These are phyloP conservation scores for Rhizopogon vulgaris DNA, from an alignment of 768 basidiomycete genomes.

Conservation along the genomic window DNA sequence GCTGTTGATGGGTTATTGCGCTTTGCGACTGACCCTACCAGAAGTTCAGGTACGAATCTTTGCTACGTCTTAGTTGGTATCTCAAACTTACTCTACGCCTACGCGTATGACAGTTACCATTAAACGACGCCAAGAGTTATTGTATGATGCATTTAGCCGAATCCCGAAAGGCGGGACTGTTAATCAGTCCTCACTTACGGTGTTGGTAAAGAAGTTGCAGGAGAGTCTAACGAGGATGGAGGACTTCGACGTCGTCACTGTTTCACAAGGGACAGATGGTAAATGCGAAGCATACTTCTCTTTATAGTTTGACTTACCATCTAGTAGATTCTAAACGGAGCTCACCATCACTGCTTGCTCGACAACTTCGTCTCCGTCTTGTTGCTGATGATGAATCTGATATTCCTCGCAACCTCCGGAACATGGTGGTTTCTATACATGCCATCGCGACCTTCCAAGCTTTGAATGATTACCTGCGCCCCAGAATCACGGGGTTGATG, in stretches of 20 bases:
- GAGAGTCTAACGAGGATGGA: slow-evolving; percentile 95
- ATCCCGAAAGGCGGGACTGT: slow-evolving; percentile 37
- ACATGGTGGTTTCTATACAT: slow-evolving; percentile 95
- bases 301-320: neutral
- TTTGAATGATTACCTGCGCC: slow-evolving; percentile 91
- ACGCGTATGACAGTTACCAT: slow-evolving; percentile 55
- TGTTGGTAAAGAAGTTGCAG: slow-evolving; percentile 92
- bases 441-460: slow-evolving; percentile 98
- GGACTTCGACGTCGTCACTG: slow-evolving; percentile 89
- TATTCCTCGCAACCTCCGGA: slow-evolving; percentile 78
- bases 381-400: slow-evolving; percentile 88
- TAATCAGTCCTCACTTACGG: slow-evolving; percentile 56
- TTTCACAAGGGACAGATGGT: slow-evolving; percentile 81
- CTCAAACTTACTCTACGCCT: slow-evolving; percentile 2
- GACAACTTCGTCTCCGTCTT: slow-evolving; percentile 84
- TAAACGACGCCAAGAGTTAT: slow-evolving; percentile 63
- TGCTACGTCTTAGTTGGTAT: slow-evolving; percentile 5
- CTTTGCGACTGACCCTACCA: slow-evolving; percentile 67
- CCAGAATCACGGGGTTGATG: slow-evolving; percentile 72
- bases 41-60: slow-evolving; percentile 27
- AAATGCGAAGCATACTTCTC: slow-evolving; percentile 14
- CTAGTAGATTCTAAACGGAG: slow-evolving; percentile 80
- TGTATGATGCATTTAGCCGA: slow-evolving; percentile 74
- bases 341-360: slow-evolving; percentile 86
- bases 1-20: slow-evolving; percentile 81